Percentiles rank a stretch among this genome's conserved stretches.
Conservation (phyloP, 2,329 filamentous ascomycete genomes). For the Chalara sp. region DNA sequence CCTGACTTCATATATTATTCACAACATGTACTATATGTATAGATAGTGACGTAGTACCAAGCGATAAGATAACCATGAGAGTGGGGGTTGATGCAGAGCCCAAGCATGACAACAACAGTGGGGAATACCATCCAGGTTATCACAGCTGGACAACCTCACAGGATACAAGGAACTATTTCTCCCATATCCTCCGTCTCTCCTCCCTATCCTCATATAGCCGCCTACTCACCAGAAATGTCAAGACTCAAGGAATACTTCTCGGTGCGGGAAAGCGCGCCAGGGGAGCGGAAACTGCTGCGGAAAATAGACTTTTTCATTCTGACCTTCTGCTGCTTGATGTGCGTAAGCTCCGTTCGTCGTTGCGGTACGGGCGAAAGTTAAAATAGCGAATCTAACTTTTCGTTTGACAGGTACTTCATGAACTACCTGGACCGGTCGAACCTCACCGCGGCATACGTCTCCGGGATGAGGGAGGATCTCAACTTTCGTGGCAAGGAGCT, state of each 20-base stretch:
- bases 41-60: no score
- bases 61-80: no score
- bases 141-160: no score
- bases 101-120: no score
- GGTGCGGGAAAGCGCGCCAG: background rate
- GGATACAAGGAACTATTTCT: no score
- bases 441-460: conserved; percentile 10
- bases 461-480: background rate
- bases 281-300: conserved; percentile 7
- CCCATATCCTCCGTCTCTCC: no score
- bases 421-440: conserved; percentile 24
- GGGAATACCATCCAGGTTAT: no score
- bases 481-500: background rate
- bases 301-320: conserved; percentile 11
- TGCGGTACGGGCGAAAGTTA: no score
- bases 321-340: conserved; percentile 7
- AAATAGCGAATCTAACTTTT: no score
- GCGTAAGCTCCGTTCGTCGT: background rate
- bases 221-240: background rate
- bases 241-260: background rate
- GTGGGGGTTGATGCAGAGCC: no score
- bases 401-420: conserved; percentile 20
- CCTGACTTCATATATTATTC: no score
- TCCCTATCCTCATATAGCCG: background rate
- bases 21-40: no score